Percentiles rank a stretch among this genome's conserved stretches.
Evolutionary conservation across 2,329 filamentous ascomycete genomes (phyloP).

Genomic region (Penicillium brevicompactum): DNA sequence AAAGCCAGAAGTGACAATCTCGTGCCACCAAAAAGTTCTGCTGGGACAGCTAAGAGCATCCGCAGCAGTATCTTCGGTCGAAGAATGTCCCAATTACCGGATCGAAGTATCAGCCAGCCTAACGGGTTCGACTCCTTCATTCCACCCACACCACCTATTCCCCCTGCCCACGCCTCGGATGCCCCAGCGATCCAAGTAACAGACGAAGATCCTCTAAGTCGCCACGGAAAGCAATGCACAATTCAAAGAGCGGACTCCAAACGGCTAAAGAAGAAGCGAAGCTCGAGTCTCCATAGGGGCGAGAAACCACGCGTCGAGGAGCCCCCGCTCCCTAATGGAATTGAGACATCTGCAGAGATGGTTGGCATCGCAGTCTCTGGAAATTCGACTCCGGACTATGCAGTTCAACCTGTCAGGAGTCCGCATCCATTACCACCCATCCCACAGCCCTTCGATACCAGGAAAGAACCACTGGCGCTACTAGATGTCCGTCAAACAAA

Average conservation of each 20-base stretch:
- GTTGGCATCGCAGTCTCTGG: conserved; percentile 35
- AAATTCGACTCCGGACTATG: conserved; percentile 18
- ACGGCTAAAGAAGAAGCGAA: conserved; percentile 37
- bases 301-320: conserved; percentile 26
- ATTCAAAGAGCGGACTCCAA: conserved; percentile 36
- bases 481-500: conserved; percentile 44
- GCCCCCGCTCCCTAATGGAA: conserved; percentile 26
- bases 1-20: conserved; percentile 42
- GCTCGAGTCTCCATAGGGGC: conserved; percentile 32
- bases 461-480: conserved; percentile 46
- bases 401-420: conserved; percentile 25
- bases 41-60: conserved; percentile 70
- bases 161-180: conserved; percentile 28
- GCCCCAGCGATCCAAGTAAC: conserved; percentile 78
- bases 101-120: conserved; percentile 47
- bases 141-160: conserved; percentile 24
- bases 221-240: conserved; percentile 31
- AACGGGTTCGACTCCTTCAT: conserved; percentile 23
- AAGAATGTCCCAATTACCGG: conserved; percentile 49
- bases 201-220: conserved; percentile 53
- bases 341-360: conserved; percentile 21
- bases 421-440: conserved; percentile 38
- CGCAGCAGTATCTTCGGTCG: conserved; percentile 78
- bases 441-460: conserved; percentile 40
- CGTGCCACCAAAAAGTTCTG: conserved; percentile 67